phyloP scores from a whole-genome alignment of 1,139 yeast species.

The Saccharomycopsis phalli region DNA sequence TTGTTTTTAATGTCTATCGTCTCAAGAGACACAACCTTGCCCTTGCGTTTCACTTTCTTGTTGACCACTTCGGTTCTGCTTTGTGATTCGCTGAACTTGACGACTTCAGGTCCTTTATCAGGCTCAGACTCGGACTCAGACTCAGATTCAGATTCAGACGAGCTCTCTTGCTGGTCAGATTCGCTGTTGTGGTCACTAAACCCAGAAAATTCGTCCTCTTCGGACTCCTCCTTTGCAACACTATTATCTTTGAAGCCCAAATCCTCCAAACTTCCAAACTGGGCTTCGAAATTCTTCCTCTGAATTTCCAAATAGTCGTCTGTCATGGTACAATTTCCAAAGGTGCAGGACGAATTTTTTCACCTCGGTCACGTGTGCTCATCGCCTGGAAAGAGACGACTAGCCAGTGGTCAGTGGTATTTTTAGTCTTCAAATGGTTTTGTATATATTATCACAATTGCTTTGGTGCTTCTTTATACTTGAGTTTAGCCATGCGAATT shows the following conservation, averaged over 20 bases:
- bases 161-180: constrained; percentile 23
- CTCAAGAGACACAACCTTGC: constrained; percentile 25
- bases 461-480: no score
- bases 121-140: constrained; percentile 22
- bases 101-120: constrained; percentile 22
- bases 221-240: constrained; percentile 27
- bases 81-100: constrained; percentile 10
- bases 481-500: no score
- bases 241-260: constrained; percentile 50
- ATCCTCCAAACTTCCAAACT: constrained; percentile 54
- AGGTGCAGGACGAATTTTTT: neutral
- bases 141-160: constrained; percentile 22
- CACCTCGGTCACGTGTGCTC: neutral
- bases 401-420: no score
- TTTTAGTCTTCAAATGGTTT: no score
- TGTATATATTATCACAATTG: no score
- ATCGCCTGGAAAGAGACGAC: neutral
- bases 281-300: constrained; percentile 55
- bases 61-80: neutral
- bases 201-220: constrained; percentile 15
- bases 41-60: constrained; percentile 24
- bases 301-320: constrained; percentile 49
- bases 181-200: constrained; percentile 23
- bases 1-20: constrained; percentile 19
- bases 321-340: neutral